Conservation (phyloP, 176 grass and related monocot genomes). For the Dendrocalamus sinicus region DNA sequence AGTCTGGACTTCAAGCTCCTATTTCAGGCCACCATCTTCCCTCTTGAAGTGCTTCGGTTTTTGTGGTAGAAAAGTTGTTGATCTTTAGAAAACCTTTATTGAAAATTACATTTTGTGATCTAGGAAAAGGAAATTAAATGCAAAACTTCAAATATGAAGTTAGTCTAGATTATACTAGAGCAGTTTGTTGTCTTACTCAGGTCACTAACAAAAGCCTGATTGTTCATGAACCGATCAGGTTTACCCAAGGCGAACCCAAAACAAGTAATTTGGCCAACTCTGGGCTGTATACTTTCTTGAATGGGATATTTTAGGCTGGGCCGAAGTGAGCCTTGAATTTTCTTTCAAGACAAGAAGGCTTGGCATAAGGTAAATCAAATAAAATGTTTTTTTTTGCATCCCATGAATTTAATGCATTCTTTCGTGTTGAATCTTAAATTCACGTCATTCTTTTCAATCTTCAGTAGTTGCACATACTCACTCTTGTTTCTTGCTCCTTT, state of each 20-base stretch:
- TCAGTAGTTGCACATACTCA: neutral
- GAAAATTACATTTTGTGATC: neutral
- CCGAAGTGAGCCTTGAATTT: neutral
- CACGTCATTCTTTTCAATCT: neutral
- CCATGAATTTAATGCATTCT: neutral
- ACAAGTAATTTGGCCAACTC: neutral
- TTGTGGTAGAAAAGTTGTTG: neutral
- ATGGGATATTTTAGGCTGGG: neutral
- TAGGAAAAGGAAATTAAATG: neutral
- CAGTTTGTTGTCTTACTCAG: neutral
- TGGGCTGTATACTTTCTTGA: neutral
- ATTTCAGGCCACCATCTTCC: neutral
- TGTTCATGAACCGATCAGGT: neutral
- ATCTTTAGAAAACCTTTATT: neutral
- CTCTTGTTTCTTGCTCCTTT: neutral
- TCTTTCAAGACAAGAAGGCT: neutral
- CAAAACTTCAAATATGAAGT: neutral
- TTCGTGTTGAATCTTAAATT: neutral
- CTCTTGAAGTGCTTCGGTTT: neutral
- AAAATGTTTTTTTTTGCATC: too few species aligned
- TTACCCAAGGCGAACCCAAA: neutral
- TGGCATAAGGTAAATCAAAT: neutral
- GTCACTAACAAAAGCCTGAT: neutral
- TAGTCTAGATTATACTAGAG: neutral
- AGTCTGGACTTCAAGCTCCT: neutral